phyloP scores from a whole-genome alignment of 441 rosid species.

The Sinapis alba region DNA sequence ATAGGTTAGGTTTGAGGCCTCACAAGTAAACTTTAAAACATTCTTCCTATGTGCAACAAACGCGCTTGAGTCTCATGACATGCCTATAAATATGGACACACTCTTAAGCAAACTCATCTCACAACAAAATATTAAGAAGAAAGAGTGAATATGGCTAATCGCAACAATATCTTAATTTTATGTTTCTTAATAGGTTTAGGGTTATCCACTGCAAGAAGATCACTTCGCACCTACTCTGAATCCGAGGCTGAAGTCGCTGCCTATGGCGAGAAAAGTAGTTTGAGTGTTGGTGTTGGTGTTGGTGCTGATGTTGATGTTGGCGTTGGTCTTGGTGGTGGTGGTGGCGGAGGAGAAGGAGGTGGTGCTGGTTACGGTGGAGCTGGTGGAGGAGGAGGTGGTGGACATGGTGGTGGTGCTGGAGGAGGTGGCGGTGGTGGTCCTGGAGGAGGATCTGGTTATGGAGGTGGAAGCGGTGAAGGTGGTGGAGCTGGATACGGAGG shows the following conservation, averaged over 20 bases:
- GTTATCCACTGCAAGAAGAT: conserved; percentile 37
- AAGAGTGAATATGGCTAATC: conserved; percentile 26
- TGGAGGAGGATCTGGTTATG: conserved; percentile 38
- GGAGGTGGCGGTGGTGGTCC: conserved; percentile 43
- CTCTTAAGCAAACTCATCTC: conserved; percentile 24
- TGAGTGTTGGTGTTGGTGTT: conserved; percentile 24
- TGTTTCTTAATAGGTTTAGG: conserved; percentile 40
- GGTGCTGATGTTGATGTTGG: conserved; percentile 14
- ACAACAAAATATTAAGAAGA: conserved; percentile 9
- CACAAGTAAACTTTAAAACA: conserved; percentile 14
- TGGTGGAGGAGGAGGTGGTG: conserved; percentile 39
- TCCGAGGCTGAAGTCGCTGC: conserved; percentile 30
- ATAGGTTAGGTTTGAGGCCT: conserved; percentile 19
- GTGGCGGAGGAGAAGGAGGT: conserved; percentile 34
- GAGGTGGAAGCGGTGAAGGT: conserved; percentile 42
- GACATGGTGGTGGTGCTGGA: conserved; percentile 42
- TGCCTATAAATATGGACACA: conserved; percentile 34
- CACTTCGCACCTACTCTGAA: conserved; percentile 22
- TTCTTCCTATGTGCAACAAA: conserved; percentile 17
- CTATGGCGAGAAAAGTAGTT: conserved; percentile 31
- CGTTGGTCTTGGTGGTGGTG: conserved; percentile 14
- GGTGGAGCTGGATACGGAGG: conserved; percentile 34
- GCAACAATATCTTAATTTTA: conserved; percentile 14
- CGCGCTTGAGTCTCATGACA: conserved; percentile 32
- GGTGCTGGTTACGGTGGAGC: conserved; percentile 34